phyloP scores from a whole-genome alignment of 139 green algal genomes.

The Micractinium conductrix region DNA sequence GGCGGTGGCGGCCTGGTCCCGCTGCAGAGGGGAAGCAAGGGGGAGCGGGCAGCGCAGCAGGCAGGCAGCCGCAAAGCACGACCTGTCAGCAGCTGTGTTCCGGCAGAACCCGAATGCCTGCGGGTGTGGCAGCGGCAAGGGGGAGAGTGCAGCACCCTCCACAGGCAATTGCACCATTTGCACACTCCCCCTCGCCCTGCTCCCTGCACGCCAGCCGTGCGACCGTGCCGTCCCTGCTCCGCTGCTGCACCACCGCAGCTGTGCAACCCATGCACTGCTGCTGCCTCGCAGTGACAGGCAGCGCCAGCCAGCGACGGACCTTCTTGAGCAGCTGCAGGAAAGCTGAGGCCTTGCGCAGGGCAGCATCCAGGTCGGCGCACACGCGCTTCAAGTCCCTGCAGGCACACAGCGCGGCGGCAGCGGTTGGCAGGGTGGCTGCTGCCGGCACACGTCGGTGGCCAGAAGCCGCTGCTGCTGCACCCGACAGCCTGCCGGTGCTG shows the following conservation, averaged over 20 bases:
- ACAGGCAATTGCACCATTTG: no score
- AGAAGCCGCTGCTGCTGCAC: neutral
- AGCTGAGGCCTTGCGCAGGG: neutral
- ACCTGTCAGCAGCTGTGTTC: neutral
- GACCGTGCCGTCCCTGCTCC: no score
- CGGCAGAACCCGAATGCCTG: no score
- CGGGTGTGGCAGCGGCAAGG: no score
- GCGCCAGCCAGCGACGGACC: neutral
- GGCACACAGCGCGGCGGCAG: neutral
- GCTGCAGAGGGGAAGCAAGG: slow-evolving; percentile 15
- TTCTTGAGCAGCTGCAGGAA: slow-evolving; percentile 27
- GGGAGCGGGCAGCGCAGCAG: neutral
- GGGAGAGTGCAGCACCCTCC: no score
- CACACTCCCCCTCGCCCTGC: no score
- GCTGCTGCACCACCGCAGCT: no score
- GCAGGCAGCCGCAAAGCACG: neutral
- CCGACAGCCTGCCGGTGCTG: neutral
- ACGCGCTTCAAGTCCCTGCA: slow-evolving; percentile 19
- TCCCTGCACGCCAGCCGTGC: no score
- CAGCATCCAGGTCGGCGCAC: slow-evolving; percentile 10
- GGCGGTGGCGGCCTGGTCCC: neutral
- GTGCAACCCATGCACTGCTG: no score
- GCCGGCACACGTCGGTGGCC: no score
- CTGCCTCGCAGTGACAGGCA: no score
- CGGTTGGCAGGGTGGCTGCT: no score